Evolutionary conservation across 179 eudicot species (phyloP).

Genomic region (Carnegiea gigantea): DNA sequence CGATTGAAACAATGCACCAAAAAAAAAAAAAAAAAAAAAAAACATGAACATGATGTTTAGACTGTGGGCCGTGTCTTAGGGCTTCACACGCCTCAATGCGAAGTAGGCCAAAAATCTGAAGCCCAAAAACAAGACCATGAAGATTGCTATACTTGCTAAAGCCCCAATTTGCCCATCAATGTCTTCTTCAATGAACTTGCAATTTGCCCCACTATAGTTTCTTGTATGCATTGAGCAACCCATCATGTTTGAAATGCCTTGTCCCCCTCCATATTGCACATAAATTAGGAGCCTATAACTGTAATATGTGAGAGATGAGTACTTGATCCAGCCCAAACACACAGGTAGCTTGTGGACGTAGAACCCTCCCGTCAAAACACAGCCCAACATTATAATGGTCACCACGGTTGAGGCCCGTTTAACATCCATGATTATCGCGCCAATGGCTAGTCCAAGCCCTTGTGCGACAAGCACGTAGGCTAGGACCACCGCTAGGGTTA

Average conservation of each 20-base stretch:
- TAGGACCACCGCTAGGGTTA: conserved; percentile 53
- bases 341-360: conserved; percentile 77
- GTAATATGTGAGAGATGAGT: conserved; percentile 63
- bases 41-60: neutral
- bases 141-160: conserved; percentile 37
- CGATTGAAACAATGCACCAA: neutral
- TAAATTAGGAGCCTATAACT: conserved; percentile 61
- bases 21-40: neutral
- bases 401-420: conserved; percentile 84
- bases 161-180: conserved; percentile 59
- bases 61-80: conserved; percentile 7
- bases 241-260: conserved; percentile 37
- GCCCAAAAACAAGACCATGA: conserved; percentile 67
- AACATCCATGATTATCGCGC: conserved; percentile 92
- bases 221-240: conserved; percentile 45
- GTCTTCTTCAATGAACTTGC: conserved; percentile 73
- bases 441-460: conserved; percentile 83
- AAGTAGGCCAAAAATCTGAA: conserved; percentile 74
- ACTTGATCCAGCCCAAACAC: conserved; percentile 74
- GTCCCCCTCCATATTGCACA: conserved; percentile 73
- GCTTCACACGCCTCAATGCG: conserved; percentile 52
- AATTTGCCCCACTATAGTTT: conserved; percentile 26
- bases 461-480: conserved; percentile 79
- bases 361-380: conserved; percentile 85
- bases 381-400: conserved; percentile 78